These are phyloP conservation scores for Silene coronaria DNA, from an alignment of 179 eudicot species.

Conservation along the genomic window DNA sequence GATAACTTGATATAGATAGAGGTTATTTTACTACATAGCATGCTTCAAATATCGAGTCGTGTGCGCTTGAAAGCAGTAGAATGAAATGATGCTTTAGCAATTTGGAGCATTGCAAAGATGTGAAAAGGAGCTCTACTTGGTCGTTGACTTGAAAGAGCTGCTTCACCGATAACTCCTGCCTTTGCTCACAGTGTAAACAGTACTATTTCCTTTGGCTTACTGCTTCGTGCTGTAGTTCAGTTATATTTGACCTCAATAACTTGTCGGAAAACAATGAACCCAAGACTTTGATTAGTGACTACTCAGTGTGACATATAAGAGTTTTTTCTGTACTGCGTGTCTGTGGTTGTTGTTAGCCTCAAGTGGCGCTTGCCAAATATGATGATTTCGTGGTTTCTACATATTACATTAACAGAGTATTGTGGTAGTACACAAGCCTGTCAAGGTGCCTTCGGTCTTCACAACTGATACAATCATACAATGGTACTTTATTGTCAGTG, in stretches of 20 bases:
- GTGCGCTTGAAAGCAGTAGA: not conserved
- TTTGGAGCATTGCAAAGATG: not conserved
- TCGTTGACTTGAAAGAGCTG: not conserved
- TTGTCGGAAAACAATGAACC: not conserved
- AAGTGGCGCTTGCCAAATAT: not conserved
- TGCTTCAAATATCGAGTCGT: not conserved
- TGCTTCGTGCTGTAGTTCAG: not conserved
- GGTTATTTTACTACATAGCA: slow-evolving; percentile 2
- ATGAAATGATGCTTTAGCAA: not conserved
- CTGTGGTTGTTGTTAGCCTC: too few species aligned
- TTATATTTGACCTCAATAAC: too few species aligned
- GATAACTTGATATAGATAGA: slow-evolving; percentile 8
- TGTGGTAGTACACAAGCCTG: not conserved
- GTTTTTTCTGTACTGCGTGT: not conserved
- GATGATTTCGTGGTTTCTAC: not conserved
- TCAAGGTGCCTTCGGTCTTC: not conserved
- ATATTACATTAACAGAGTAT: not conserved
- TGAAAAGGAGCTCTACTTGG: not conserved
- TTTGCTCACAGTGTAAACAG: too few species aligned
- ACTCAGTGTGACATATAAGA: not conserved
- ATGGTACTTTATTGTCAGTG: not conserved
- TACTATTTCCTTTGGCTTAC: too few species aligned
- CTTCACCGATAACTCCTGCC: not conserved
- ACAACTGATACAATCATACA: not conserved
- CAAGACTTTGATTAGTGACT: not conserved